phyloP scores from a whole-genome alignment of 1,284 basidiomycete species.

The Mrakiaceae sp. region DNA sequence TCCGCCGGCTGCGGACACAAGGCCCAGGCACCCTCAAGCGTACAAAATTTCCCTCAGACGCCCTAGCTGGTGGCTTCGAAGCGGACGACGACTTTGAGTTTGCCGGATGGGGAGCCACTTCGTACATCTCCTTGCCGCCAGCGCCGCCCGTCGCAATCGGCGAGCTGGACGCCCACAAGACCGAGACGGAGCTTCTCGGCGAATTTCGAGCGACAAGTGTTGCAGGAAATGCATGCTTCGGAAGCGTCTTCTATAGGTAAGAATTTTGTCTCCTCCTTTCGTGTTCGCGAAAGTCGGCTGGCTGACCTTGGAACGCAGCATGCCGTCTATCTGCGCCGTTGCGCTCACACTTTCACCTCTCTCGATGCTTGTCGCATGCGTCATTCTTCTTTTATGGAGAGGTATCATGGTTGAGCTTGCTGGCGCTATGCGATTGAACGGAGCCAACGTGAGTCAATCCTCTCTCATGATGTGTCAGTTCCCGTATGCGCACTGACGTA shows the following conservation, averaged over 20 bases:
- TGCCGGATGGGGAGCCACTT: slow-evolving; percentile 14
- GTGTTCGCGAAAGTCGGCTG: neutral
- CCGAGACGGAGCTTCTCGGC: neutral
- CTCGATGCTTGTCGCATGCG: slow-evolving; percentile 21
- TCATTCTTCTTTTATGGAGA: slow-evolving; percentile 21
- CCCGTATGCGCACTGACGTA: neutral
- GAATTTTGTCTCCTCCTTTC: neutral
- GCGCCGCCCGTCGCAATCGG: neutral
- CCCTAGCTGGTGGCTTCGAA: neutral
- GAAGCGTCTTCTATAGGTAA: slow-evolving; percentile 14
- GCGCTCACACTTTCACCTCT: slow-evolving; percentile 6
- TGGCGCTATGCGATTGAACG: slow-evolving; percentile 20
- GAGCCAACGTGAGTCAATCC: slow-evolving; percentile 19
- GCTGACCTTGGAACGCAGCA: neutral
- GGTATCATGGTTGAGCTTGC: slow-evolving; percentile 24
- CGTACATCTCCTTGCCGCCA: slow-evolving; percentile 13
- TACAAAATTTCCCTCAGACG: neutral
- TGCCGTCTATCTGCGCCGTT: slow-evolving; percentile 3
- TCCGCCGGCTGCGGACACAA: slow-evolving; percentile 8
- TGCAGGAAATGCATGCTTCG: slow-evolving; percentile 15
- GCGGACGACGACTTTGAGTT: slow-evolving; percentile 15
- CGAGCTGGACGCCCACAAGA: neutral
- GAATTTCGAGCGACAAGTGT: slow-evolving; percentile 12
- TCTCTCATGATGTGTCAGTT: neutral
- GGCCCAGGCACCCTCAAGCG: slow-evolving; percentile 5